Conservation (phyloP, 805 yeast species). For the Yarrowia keelungensis region DNA sequence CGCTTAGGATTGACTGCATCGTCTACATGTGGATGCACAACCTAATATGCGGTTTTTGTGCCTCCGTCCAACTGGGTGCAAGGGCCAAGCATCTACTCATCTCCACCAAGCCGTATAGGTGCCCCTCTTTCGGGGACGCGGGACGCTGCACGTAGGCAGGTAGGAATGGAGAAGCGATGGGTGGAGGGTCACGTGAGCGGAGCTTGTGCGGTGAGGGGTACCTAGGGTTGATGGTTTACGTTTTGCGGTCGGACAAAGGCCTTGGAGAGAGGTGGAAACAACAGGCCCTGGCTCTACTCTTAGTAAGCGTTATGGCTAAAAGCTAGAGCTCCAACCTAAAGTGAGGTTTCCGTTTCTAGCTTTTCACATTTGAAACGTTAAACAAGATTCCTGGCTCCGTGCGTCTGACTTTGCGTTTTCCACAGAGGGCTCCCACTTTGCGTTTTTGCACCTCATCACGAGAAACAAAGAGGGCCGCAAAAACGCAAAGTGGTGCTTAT, state of each 20-base stretch:
- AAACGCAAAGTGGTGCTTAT: conserved; percentile 28
- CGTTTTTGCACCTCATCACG: conserved; percentile 32
- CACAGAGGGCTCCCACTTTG: background rate
- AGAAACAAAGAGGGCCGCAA: conserved; percentile 11
- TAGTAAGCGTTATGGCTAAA: conserved; percentile 33
- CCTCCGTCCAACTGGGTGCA: background rate
- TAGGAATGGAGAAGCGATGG: background rate
- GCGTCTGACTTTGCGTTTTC: background rate
- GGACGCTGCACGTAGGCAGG: background rate
- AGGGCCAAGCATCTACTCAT: background rate
- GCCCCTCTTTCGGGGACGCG: background rate
- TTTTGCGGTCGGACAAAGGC: background rate
- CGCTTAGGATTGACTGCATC: conserved; percentile 12
- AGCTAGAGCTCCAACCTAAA: conserved; percentile 13
- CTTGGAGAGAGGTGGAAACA: too few species aligned
- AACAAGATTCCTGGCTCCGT: conserved; percentile 2
- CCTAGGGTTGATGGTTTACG: conserved; percentile 1
- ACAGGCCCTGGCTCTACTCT: conserved; percentile 24
- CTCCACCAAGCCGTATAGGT: too few species aligned
- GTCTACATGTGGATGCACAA: conserved; percentile 30
- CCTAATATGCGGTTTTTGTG: conserved; percentile 5
- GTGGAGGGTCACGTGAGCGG: conserved; percentile 28
- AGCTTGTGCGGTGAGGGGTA: conserved; percentile 4
- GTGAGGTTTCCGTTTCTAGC: conserved; percentile 12
- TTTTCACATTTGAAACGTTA: conserved; percentile 28